phyloP scores from a whole-genome alignment of 202 grass and related monocot species.

The Panicum virgatum region DNA sequence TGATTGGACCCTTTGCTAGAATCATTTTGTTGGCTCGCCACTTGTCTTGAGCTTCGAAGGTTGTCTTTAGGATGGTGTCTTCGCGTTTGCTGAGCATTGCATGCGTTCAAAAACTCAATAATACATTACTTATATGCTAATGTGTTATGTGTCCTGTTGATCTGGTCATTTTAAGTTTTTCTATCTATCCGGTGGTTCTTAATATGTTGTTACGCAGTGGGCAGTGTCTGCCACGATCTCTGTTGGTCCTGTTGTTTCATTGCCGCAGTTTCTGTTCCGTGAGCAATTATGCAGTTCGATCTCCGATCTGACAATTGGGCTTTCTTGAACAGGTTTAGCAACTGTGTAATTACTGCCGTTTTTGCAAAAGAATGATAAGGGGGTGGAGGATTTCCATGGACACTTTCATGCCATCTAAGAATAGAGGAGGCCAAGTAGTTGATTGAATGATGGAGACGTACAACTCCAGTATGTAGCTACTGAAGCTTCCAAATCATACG shows the following conservation, averaged over 20 bases:
- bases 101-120: slow-evolving; percentile 26
- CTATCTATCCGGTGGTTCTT: background rate
- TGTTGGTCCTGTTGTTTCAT: too few relatives aligned
- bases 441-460: background rate
- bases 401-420: background rate
- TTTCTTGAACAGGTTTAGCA: background rate
- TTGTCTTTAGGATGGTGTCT: background rate
- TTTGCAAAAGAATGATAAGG: background rate
- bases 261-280: too few relatives aligned
- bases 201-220: background rate
- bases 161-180: background rate
- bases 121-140: background rate
- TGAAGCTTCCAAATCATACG: background rate
- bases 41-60: slow-evolving; percentile 9
- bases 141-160: background rate
- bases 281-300: too few relatives aligned
- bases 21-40: slow-evolving; percentile 28
- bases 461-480: background rate
- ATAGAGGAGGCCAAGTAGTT: background rate
- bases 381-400: too few relatives aligned
- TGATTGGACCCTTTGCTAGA: slow-evolving; percentile 19
- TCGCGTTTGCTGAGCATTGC: slow-evolving; percentile 15
- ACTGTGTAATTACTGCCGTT: background rate
- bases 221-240: too few relatives aligned
- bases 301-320: background rate